Percentiles rank a stretch among this genome's conserved stretches.
Conservation (phyloP, 371 early-diverging fungal genomes). For the Mortierella sp. region DNA sequence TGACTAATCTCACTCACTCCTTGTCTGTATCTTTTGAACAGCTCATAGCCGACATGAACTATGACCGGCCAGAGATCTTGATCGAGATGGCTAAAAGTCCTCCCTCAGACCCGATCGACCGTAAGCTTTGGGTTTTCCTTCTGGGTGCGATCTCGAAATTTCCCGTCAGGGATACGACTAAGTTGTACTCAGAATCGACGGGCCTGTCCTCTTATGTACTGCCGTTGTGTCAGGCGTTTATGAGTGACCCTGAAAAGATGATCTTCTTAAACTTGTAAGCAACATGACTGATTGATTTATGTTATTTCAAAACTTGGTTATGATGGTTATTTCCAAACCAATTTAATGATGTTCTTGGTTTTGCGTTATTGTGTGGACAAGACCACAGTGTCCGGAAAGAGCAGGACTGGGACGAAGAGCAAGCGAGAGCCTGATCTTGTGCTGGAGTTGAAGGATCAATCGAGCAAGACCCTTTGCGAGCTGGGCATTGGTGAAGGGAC, state of each 20-base stretch:
- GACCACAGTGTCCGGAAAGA: constrained; percentile 15
- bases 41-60: constrained; percentile 12
- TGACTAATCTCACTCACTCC: constrained; percentile 3
- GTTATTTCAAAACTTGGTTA: not conserved
- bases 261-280: constrained; percentile 12
- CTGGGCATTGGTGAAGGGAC: constrained; percentile 24
- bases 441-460: constrained; percentile 25
- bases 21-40: not conserved
- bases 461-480: constrained; percentile 25
- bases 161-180: constrained; percentile 5
- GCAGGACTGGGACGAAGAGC: constrained; percentile 12
- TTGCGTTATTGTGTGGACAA: constrained; percentile 26
- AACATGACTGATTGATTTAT: not conserved
- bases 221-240: constrained; percentile 12
- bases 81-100: constrained; percentile 7
- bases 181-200: constrained; percentile 13
- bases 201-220: constrained; percentile 9
- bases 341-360: not conserved
- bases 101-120: constrained; percentile 8
- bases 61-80: constrained; percentile 9
- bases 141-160: not conserved
- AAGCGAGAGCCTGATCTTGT: constrained; percentile 23
- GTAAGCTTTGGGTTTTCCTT: not conserved
- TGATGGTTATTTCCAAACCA: not conserved
- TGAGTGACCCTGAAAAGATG: constrained; percentile 5